Evolutionary conservation across 2,329 filamentous ascomycete species (phyloP).

Genomic region (Hypomyces perniciosus): DNA sequence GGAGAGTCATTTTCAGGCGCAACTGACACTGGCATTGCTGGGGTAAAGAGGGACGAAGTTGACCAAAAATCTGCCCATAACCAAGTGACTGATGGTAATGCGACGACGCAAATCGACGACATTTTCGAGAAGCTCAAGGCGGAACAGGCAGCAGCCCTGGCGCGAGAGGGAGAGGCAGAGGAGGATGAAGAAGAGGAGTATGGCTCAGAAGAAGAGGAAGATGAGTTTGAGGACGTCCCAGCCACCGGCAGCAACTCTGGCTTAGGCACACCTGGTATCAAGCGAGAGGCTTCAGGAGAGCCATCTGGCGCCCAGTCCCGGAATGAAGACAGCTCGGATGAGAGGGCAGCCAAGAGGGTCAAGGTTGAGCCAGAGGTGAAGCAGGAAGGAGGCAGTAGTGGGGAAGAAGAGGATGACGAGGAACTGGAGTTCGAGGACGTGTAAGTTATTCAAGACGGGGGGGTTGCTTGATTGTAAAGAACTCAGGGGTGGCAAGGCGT

Average conservation of each 20-base stretch:
- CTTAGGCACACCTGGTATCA: constrained; percentile 29
- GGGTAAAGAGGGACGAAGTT: constrained; percentile 37
- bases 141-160: constrained; percentile 46
- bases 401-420: constrained; percentile 45
- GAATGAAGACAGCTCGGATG: constrained; percentile 31
- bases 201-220: constrained; percentile 33
- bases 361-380: constrained; percentile 51
- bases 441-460: constrained; percentile 15
- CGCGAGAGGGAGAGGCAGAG: constrained; percentile 23
- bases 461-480: not conserved
- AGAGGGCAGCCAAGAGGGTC: constrained; percentile 51
- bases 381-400: constrained; percentile 36
- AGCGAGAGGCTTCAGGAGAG: constrained; percentile 28
- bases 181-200: constrained; percentile 30
- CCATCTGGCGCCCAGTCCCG: constrained; percentile 12
- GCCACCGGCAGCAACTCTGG: constrained; percentile 28
- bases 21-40: constrained; percentile 15
- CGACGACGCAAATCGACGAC: constrained; percentile 55
- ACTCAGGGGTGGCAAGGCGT: not conserved
- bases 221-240: constrained; percentile 47
- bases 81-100: constrained; percentile 41
- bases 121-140: constrained; percentile 62
- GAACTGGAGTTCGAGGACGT: constrained; percentile 57
- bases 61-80: constrained; percentile 38
- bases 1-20: constrained; percentile 50